Percentiles rank a stretch among this genome's conserved stretches.
Evolutionary conservation across 2,329 filamentous ascomycete species (phyloP).

Genomic region (Calycina herbarum): DNA sequence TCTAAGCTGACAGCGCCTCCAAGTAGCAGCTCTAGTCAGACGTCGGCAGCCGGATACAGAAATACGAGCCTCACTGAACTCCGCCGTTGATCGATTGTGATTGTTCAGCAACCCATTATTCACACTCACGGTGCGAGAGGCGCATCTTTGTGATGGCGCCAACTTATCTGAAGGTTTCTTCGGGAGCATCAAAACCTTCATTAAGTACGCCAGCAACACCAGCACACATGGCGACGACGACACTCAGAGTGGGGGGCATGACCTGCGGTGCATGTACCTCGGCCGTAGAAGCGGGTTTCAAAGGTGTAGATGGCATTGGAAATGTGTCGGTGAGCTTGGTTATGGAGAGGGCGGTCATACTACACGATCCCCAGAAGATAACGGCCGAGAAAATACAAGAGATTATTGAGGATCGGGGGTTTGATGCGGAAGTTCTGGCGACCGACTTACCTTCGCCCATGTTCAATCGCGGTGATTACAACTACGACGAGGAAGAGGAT

Average conservation of each 20-base stretch:
- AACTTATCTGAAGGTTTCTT: conserved; percentile 32
- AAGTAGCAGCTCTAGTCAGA: conserved; percentile 2
- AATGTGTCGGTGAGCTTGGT: conserved; percentile 90
- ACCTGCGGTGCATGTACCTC: conserved; percentile 93
- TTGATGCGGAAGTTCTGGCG: conserved; percentile 85
- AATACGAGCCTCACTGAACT: conserved; percentile 3
- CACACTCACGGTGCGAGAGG: background rate
- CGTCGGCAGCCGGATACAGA: background rate
- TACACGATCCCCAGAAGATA: conserved; percentile 78
- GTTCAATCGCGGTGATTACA: conserved; percentile 39
- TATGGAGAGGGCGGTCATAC: conserved; percentile 92
- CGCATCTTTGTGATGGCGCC: conserved; percentile 32
- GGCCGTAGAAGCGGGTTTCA: conserved; percentile 90
- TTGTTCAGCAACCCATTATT: background rate
- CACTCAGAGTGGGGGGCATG: conserved; percentile 86
- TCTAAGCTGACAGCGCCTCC: background rate
- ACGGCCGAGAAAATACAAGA: conserved; percentile 75
- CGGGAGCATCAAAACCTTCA: conserved; percentile 21
- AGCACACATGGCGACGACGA: conserved; percentile 82
- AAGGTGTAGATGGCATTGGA: conserved; percentile 75
- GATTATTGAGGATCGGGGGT: conserved; percentile 87
- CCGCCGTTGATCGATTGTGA: background rate
- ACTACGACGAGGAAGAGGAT: conserved; percentile 36
- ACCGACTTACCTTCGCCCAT: conserved; percentile 68
- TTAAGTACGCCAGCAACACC: conserved; percentile 24